These are phyloP conservation scores for Debaryomyces robertsiae DNA, from an alignment of 1,139 yeast genomes.

Conservation along the genomic window DNA sequence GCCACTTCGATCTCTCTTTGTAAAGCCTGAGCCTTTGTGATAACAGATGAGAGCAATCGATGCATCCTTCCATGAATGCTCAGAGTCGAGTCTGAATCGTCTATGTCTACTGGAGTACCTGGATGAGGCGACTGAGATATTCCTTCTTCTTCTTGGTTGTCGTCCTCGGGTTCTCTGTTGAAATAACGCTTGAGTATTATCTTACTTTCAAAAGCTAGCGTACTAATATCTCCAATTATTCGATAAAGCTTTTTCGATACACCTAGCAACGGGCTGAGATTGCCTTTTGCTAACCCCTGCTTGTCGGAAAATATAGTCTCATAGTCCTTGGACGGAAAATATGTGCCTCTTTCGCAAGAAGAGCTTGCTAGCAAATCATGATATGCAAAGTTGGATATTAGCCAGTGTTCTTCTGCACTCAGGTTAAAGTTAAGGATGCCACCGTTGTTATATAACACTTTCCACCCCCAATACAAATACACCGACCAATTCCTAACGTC, in stretches of 20 bases:
- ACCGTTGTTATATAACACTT: conserved; percentile 56
- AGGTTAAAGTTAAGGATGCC: conserved; percentile 57
- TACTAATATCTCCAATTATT: conserved; percentile 68
- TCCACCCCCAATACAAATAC: conserved; percentile 63
- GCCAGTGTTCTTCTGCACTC: conserved; percentile 67
- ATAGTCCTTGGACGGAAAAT: conserved; percentile 59
- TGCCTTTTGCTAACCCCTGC: conserved; percentile 37
- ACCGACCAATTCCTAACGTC: conserved; percentile 72
- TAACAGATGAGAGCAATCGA: conserved; percentile 27
- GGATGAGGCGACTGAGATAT: conserved; percentile 3
- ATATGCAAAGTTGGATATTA: conserved; percentile 79
- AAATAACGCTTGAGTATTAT: conserved; percentile 17
- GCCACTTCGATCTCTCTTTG: conserved; percentile 54
- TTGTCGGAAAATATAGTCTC: conserved; percentile 51
- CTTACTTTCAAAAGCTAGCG: conserved; percentile 57
- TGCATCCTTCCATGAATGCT: conserved; percentile 32
- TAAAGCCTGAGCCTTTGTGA: conserved; percentile 43
- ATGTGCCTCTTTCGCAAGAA: conserved; percentile 56
- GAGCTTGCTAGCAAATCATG: conserved; percentile 76
- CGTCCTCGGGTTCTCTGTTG: conserved; percentile 2
- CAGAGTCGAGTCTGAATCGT: conserved; percentile 22
- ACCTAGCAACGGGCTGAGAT: conserved; percentile 70
- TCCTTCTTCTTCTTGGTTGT: background rate
- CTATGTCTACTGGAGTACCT: conserved; percentile 16
- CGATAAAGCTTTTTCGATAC: conserved; percentile 67